These are phyloP conservation scores for Chaetomidium leptoderma DNA, from an alignment of 495 filamentous ascomycete genomes.

Conservation along the genomic window DNA sequence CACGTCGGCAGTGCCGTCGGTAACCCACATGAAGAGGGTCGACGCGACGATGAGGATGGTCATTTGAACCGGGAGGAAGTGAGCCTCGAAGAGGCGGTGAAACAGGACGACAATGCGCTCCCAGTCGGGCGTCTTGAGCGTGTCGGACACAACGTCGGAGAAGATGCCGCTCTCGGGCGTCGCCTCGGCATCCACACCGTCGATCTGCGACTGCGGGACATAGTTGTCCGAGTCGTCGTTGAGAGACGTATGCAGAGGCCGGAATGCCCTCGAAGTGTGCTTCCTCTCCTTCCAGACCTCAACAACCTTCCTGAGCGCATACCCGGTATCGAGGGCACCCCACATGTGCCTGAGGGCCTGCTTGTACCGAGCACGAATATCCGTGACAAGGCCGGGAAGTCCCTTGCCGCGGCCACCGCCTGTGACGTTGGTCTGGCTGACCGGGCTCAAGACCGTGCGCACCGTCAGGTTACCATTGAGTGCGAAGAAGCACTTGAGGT, in stretches of 20 bases:
- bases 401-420: slow-evolving; percentile 48
- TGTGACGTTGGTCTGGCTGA: slow-evolving; percentile 64
- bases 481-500: slow-evolving; percentile 69
- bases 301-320: slow-evolving; percentile 47
- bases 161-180: slow-evolving; percentile 44
- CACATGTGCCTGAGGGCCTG: slow-evolving; percentile 69
- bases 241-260: slow-evolving; percentile 46
- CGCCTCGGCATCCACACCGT: slow-evolving; percentile 36
- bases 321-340: slow-evolving; percentile 64
- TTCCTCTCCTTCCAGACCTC: slow-evolving; percentile 49
- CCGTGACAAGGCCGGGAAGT: slow-evolving; percentile 46
- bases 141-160: slow-evolving; percentile 46
- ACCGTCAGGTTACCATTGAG: slow-evolving; percentile 57
- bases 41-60: slow-evolving; percentile 58
- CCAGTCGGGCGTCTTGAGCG: slow-evolving; percentile 42
- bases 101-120: slow-evolving; percentile 45
- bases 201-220: slow-evolving; percentile 43
- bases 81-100: slow-evolving; percentile 63
- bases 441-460: slow-evolving; percentile 54
- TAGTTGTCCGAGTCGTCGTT: slow-evolving; percentile 44
- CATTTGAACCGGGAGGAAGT: slow-evolving; percentile 62
- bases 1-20: slow-evolving; percentile 43
- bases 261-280: slow-evolving; percentile 46
- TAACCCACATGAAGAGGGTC: slow-evolving; percentile 49
- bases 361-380: slow-evolving; percentile 56